Percentiles rank a stretch among this genome's conserved stretches.
Conservation (phyloP, 163 green algal genomes). For the Volvox carteri region DNA sequence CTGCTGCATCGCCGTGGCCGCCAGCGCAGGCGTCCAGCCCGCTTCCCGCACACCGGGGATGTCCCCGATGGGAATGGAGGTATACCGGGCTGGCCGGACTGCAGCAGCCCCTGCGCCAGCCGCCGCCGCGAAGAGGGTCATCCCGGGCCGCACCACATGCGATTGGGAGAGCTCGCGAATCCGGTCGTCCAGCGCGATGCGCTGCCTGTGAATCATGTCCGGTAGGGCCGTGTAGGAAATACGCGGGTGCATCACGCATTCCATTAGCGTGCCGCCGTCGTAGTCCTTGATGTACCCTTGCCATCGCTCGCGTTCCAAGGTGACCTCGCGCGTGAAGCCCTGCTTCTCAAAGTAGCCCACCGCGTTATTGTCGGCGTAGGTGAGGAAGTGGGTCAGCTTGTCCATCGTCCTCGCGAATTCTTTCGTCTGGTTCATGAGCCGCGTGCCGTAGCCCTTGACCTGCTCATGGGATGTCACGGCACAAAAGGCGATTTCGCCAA, state of each 20-base stretch:
- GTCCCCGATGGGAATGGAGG: conserved; percentile 43
- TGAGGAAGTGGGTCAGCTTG: conserved; percentile 92
- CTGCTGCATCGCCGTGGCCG: not conserved
- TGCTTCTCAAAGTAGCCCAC: conserved; percentile 99
- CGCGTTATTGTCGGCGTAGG: conserved; percentile 99
- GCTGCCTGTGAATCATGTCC: conserved; percentile 74
- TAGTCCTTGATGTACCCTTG: conserved; percentile 99
- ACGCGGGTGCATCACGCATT: conserved; percentile 87
- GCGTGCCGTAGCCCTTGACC: conserved; percentile 95
- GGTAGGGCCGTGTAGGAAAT: conserved; percentile 76
- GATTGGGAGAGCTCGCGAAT: conserved; percentile 81
- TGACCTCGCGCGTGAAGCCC: conserved; percentile 77
- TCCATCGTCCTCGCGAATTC: conserved; percentile 87
- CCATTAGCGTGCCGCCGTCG: conserved; percentile 98
- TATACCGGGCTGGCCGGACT: not conserved
- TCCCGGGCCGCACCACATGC: conserved; percentile 86
- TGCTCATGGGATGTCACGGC: conserved; percentile 94
- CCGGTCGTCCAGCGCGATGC: conserved; percentile 73
- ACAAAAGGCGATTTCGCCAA: conserved; percentile 99
- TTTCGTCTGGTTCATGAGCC: conserved; percentile 99
- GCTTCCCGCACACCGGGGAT: conserved; percentile 81
- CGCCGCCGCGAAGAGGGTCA: conserved; percentile 56
- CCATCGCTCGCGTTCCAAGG: conserved; percentile 80
- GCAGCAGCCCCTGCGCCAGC: not conserved
- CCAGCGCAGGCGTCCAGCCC: conserved; percentile 74